These are phyloP conservation scores for Sarcodon aspratus DNA, from an alignment of 768 basidiomycete species.

Conservation along the genomic window DNA sequence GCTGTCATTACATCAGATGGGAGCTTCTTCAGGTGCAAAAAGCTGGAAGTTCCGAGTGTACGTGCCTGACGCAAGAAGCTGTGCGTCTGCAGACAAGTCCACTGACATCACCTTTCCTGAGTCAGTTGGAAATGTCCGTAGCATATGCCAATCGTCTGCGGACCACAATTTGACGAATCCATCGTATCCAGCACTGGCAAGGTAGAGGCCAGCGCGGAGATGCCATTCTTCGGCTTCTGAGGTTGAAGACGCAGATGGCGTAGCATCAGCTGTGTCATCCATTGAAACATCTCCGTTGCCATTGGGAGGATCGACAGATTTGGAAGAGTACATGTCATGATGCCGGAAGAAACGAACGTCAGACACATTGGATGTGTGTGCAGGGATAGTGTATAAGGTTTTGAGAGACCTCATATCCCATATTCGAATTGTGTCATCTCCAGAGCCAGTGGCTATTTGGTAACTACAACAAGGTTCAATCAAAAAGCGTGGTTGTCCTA, in stretches of 20 bases:
- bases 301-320: conserved; percentile 13
- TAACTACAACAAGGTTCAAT: conserved; percentile 40
- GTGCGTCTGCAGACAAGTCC: conserved; percentile 77
- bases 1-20: conserved; percentile 9
- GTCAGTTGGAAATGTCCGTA: conserved; percentile 83
- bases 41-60: conserved; percentile 94
- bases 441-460: conserved; percentile 94
- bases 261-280: conserved; percentile 29
- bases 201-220: conserved; percentile 83
- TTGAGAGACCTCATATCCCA: conserved; percentile 96
- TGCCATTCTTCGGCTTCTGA: conserved; percentile 49
- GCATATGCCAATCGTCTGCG: conserved; percentile 94
- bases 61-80: conserved; percentile 79
- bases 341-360: conserved; percentile 91
- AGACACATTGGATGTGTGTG: conserved; percentile 89
- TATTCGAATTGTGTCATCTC: conserved; percentile 95
- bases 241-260: conserved; percentile 16
- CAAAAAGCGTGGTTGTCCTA: not conserved
- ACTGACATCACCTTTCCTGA: conserved; percentile 99
- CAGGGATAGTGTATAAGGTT: conserved; percentile 92
- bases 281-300: conserved; percentile 27
- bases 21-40: conserved; percentile 67
- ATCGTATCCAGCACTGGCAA: conserved; percentile 91
- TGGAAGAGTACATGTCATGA: conserved; percentile 32
- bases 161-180: conserved; percentile 94